phyloP scores from a whole-genome alignment of 352 stramenopile genomes.

The Sclerospora graminicola region DNA sequence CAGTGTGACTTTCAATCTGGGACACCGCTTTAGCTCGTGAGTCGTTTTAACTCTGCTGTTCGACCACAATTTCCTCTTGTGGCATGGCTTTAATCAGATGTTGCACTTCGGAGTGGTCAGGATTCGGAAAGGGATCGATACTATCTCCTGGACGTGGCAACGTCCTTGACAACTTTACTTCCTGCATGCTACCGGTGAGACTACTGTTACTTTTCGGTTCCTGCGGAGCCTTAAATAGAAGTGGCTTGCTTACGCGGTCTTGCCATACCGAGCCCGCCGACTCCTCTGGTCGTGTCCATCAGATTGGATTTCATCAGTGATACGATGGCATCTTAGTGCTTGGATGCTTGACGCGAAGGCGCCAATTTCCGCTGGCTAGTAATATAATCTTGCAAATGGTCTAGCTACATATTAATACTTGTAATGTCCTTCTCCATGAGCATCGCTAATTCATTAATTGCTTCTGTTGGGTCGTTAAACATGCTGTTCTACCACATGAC shows the following conservation, averaged over 20 bases:
- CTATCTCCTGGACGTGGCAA: slow-evolving; percentile 41
- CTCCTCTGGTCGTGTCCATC: slow-evolving; percentile 68
- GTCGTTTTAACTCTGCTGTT: slow-evolving; percentile 73
- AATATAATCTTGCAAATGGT: slow-evolving; percentile 77
- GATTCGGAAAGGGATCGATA: slow-evolving; percentile 3
- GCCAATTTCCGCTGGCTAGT: slow-evolving; percentile 50
- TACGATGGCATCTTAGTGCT: slow-evolving; percentile 72
- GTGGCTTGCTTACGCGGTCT: slow-evolving; percentile 63
- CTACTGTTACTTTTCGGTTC: slow-evolving; percentile 20
- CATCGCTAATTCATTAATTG: slow-evolving; percentile 73
- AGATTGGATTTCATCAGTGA: slow-evolving; percentile 80
- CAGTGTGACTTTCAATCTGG: slow-evolving; percentile 82
- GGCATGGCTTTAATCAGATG: slow-evolving; percentile 66
- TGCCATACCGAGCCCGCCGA: slow-evolving; percentile 62
- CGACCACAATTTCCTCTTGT: slow-evolving; percentile 63
- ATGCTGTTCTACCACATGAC: slow-evolving; percentile 85
- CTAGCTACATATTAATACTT: slow-evolving; percentile 76
- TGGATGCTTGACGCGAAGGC: slow-evolving; percentile 59
- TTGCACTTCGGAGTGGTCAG: slow-evolving; percentile 41
- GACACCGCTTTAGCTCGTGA: slow-evolving; percentile 62
- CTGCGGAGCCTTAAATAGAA: slow-evolving; percentile 51
- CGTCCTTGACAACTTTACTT: slow-evolving; percentile 35
- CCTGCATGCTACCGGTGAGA: slow-evolving; percentile 17
- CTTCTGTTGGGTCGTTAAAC: slow-evolving; percentile 79
- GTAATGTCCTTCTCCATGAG: slow-evolving; percentile 85